Evolutionary conservation across 495 filamentous ascomycete genomes (phyloP).

Genomic region (Hypoxylon crocopeplum): DNA sequence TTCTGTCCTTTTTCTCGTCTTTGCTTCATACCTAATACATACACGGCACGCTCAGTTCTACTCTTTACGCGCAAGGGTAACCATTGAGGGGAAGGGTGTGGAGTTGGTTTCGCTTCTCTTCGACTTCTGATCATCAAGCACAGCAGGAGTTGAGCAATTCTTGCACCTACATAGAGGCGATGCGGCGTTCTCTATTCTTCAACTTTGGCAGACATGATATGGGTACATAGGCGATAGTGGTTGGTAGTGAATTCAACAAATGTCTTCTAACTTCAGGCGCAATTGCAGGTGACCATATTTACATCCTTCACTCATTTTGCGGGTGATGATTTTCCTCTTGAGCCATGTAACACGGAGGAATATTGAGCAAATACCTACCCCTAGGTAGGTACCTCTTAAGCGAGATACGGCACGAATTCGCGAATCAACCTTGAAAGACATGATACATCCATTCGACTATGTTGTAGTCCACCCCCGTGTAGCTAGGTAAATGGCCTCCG

Average conservation of each 20-base stretch:
- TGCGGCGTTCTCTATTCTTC: conserved; percentile 14
- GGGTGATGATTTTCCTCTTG: no score
- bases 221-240: conserved; percentile 28
- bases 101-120: conserved; percentile 30
- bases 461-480: no score
- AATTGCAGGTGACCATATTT: no score
- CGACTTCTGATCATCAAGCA: conserved; percentile 14
- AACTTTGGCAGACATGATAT: conserved; percentile 8
- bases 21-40: conserved; percentile 27
- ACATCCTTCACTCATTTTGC: no score
- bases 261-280: no score
- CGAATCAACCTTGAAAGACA: no score
- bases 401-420: no score
- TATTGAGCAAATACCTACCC: no score
- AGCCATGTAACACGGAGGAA: no score
- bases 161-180: conserved; percentile 11
- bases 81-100: not conserved
- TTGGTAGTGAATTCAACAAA: conserved; percentile 30
- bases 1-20: conserved; percentile 11
- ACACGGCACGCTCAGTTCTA: conserved; percentile 6
- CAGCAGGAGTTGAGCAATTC: conserved; percentile 23
- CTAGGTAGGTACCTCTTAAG: no score
- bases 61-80: conserved; percentile 5
- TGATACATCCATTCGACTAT: no score
- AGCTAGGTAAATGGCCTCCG: no score